Evolutionary conservation across 306 rosid species (phyloP).

Genomic region (Psophocarpus tetragonolobus): DNA sequence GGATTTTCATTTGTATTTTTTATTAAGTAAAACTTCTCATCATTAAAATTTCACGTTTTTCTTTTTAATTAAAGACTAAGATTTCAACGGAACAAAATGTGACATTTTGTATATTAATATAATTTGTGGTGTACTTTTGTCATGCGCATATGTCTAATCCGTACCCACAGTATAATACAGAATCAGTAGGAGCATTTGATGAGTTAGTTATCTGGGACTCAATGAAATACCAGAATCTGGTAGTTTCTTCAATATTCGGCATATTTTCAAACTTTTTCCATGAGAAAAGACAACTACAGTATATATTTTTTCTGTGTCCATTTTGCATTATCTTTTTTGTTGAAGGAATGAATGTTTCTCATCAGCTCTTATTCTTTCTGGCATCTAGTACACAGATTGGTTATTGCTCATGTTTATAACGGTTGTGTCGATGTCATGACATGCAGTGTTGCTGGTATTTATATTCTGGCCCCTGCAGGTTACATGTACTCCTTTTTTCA

Average conservation of each 20-base stretch:
- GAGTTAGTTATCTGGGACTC: not conserved
- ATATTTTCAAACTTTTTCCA: not conserved
- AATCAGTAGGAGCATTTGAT: not conserved
- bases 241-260: not conserved
- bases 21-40: too few relatives aligned
- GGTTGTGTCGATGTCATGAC: not conserved
- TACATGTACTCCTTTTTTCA: not conserved
- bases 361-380: not conserved
- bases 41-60: too few relatives aligned
- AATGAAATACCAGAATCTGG: not conserved
- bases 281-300: not conserved
- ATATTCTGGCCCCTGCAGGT: not conserved
- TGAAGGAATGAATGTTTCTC: not conserved
- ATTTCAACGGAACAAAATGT: too few relatives aligned
- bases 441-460: conserved; percentile 1
- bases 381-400: not conserved
- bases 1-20: too few relatives aligned
- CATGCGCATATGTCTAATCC: not conserved
- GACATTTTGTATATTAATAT: too few relatives aligned
- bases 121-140: too few relatives aligned
- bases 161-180: not conserved
- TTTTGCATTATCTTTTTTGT: not conserved
- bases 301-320: not conserved
- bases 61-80: too few relatives aligned
- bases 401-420: not conserved